phyloP scores from a whole-genome alignment of 768 basidiomycete species.

The Leccinum fibrillosum region DNA sequence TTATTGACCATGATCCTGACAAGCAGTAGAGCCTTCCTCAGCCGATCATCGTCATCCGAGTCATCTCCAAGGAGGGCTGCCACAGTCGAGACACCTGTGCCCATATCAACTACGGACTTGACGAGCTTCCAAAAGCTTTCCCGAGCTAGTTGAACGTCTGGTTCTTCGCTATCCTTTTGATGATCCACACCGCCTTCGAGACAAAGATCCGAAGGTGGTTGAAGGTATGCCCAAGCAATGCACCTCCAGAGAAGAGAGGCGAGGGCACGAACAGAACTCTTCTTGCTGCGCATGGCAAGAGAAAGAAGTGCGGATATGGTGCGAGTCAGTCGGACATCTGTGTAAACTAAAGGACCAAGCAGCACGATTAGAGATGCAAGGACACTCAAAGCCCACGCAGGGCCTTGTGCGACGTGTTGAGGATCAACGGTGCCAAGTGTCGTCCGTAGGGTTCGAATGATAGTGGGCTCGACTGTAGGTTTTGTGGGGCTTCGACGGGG shows the following conservation, averaged over 20 bases:
- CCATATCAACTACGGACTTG: slow-evolving; percentile 51
- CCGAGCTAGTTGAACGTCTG: slow-evolving; percentile 28
- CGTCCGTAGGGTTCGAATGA: slow-evolving; percentile 64
- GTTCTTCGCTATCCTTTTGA: slow-evolving; percentile 15
- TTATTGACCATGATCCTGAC: slow-evolving; percentile 57
- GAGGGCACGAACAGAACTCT: slow-evolving; percentile 60
- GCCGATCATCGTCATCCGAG: slow-evolving; percentile 36
- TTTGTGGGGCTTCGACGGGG: slow-evolving; percentile 37
- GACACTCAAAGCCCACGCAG: slow-evolving; percentile 73
- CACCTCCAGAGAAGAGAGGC: slow-evolving; percentile 64
- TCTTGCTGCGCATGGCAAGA: slow-evolving; percentile 57
- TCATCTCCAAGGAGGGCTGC: slow-evolving; percentile 49
- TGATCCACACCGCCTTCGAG: slow-evolving; percentile 25
- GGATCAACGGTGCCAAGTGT: slow-evolving; percentile 57
- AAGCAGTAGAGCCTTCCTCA: slow-evolving; percentile 47
- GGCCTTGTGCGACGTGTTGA: slow-evolving; percentile 64
- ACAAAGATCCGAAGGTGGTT: slow-evolving; percentile 36
- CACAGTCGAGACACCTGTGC: slow-evolving; percentile 55
- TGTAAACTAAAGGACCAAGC: slow-evolving; percentile 53
- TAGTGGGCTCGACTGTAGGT: slow-evolving; percentile 42
- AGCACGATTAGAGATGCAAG: slow-evolving; percentile 63
- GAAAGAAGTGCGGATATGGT: slow-evolving; percentile 49
- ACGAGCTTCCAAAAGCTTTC: slow-evolving; percentile 49
- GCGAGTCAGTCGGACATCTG: slow-evolving; percentile 42
- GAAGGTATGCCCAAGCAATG: slow-evolving; percentile 63